These are phyloP conservation scores for Trametes elegans DNA, from an alignment of 768 basidiomycete genomes.

Conservation along the genomic window DNA sequence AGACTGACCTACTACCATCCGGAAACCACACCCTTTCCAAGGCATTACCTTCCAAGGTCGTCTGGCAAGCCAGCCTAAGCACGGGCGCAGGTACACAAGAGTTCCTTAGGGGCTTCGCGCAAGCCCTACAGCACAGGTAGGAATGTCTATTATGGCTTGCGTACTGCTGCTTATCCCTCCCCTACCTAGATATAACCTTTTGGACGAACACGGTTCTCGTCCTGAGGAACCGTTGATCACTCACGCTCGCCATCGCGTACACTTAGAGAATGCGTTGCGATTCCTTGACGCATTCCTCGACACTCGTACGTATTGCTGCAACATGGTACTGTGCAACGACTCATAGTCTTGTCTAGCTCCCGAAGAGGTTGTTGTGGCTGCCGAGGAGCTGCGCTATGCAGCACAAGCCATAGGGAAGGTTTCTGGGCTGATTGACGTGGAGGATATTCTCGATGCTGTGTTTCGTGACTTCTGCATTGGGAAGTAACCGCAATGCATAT, in stretches of 20 bases:
- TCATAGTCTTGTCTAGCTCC: conserved; percentile 37
- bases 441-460: conserved; percentile 79
- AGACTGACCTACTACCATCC: conserved; percentile 53
- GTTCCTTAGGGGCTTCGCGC: conserved; percentile 61
- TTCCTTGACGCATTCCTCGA: conserved; percentile 64
- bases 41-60: background rate
- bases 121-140: conserved; percentile 50
- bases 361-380: conserved; percentile 76
- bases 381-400: conserved; percentile 87
- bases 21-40: background rate
- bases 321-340: background rate
- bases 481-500: conserved; percentile 51
- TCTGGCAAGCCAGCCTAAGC: conserved; percentile 64
- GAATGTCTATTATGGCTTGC: conserved; percentile 12
- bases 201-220: conserved; percentile 8
- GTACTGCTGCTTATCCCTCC: too few species aligned
- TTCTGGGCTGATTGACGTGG: conserved; percentile 76
- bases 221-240: conserved; percentile 62
- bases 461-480: conserved; percentile 91
- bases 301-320: conserved; percentile 39
- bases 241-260: conserved; percentile 74
- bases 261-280: conserved; percentile 61
- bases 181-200: conserved; percentile 14
- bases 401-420: conserved; percentile 80
- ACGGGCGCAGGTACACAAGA: conserved; percentile 53